A percentile compares a stretch with the other conserved stretches of the same genome.
Evolutionary conservation across 768 basidiomycete genomes (phyloP).

Genomic region (Tricholoma sp.): DNA sequence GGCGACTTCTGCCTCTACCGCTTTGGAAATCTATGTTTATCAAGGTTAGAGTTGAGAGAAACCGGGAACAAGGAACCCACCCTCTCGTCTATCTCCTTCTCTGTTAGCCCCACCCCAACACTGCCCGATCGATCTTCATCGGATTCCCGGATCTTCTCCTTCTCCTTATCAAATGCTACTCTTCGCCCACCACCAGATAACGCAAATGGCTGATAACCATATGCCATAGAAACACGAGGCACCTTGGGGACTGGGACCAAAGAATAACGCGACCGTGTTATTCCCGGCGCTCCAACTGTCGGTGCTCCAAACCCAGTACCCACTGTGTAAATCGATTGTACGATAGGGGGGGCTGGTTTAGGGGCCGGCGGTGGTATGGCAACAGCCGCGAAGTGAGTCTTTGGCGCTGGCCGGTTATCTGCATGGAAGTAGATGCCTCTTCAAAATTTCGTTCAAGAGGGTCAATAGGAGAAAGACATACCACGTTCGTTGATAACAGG

Average conservation of each 20-base stretch:
- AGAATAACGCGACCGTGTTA: conserved; percentile 27
- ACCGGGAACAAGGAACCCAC: conserved; percentile 30
- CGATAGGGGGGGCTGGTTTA: conserved; percentile 40
- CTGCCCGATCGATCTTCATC: conserved; percentile 28
- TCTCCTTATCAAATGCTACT: conserved; percentile 11
- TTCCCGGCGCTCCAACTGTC: conserved; percentile 2
- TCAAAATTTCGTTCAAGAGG: background rate
- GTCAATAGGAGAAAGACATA: conserved; percentile 22
- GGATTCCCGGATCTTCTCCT: conserved; percentile 22
- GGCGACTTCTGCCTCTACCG: conserved; percentile 71
- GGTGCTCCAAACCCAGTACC: conserved; percentile 22
- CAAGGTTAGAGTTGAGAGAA: background rate
- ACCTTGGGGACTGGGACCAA: conserved; percentile 33
- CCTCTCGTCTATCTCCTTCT: conserved; percentile 71
- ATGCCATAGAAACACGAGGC: conserved; percentile 29
- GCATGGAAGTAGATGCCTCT: background rate
- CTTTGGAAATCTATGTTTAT: conserved; percentile 55
- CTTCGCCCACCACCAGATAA: conserved; percentile 21
- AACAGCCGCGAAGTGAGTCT: conserved; percentile 61
- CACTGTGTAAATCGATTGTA: conserved; percentile 36
- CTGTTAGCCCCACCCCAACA: conserved; percentile 42
- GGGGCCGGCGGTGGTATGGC: conserved; percentile 39
- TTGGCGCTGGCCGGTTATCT: conserved; percentile 58
- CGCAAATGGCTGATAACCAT: conserved; percentile 34
- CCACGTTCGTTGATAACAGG: conserved; percentile 76